Evolutionary conservation across 1,139 yeast genomes (phyloP).

Genomic region (Entelexis sorbosivorans): DNA sequence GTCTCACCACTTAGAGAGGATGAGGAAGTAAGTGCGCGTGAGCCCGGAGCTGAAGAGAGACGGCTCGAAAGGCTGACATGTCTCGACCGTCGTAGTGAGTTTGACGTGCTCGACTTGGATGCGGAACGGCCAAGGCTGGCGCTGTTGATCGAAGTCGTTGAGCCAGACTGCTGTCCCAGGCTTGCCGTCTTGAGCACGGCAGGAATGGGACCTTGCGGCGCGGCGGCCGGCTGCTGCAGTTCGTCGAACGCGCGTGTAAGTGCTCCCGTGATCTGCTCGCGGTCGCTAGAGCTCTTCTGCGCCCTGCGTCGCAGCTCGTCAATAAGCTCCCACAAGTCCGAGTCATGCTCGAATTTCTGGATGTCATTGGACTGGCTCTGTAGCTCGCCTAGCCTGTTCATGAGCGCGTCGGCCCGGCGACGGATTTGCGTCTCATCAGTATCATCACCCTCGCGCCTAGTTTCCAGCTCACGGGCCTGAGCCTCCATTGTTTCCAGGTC

Average conservation of each 20-base stretch:
- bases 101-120: not conserved
- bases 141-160: not conserved
- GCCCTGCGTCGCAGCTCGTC: constrained; percentile 18
- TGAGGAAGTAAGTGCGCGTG: not conserved
- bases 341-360: constrained; percentile 23
- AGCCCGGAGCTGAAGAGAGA: not conserved
- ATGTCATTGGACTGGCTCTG: constrained; percentile 30
- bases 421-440: constrained; percentile 13
- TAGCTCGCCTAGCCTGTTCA: constrained; percentile 25
- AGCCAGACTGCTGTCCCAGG: not conserved
- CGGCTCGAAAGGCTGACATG: not conserved
- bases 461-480: constrained; percentile 74
- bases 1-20: no score
- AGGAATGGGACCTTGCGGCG: constrained; percentile 5
- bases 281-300: constrained; percentile 5
- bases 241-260: constrained; percentile 10
- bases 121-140: constrained; percentile 1
- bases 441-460: constrained; percentile 19
- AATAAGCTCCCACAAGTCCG: constrained; percentile 17
- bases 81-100: constrained; percentile 1
- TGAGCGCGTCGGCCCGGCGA: constrained; percentile 1
- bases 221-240: constrained; percentile 5
- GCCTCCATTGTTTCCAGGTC: constrained; percentile 78
- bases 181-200: constrained; percentile 14
- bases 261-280: constrained; percentile 12